Evolutionary conservation across 306 rosid species (phyloP).

Genomic region (Begonia loranthoides): DNA sequence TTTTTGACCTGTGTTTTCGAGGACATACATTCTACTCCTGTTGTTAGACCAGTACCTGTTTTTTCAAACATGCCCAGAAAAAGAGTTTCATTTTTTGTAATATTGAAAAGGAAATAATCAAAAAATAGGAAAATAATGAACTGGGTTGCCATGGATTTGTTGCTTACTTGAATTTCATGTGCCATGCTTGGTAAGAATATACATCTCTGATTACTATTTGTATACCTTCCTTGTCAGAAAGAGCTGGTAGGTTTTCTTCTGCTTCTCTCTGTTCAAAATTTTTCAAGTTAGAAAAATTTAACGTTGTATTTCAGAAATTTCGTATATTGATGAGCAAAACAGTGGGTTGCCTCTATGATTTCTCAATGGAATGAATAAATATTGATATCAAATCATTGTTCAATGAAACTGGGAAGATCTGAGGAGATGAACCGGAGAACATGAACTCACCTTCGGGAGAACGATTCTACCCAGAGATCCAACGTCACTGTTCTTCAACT

Average conservation of each 20-base stretch:
- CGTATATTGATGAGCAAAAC: too few species aligned
- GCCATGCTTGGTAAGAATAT: slow-evolving; percentile 25
- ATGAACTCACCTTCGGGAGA: slow-evolving; percentile 54
- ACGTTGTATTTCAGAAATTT: too few species aligned
- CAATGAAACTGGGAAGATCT: background rate
- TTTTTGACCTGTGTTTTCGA: slow-evolving; percentile 40
- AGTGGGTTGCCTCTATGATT: too few species aligned
- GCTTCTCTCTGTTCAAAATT: slow-evolving; percentile 32
- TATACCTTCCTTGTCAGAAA: slow-evolving; percentile 31
- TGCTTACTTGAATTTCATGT: slow-evolving; percentile 40
- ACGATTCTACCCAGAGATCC: slow-evolving; percentile 39
- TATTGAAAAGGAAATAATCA: background rate
- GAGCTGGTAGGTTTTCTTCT: slow-evolving; percentile 41
- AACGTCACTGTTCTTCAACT: slow-evolving; percentile 43
- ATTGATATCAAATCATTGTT: slow-evolving; percentile 3
- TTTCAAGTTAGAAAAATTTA: background rate
- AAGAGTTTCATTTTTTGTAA: too few species aligned
- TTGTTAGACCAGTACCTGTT: slow-evolving; percentile 54
- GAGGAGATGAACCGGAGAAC: background rate
- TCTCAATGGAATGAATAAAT: background rate
- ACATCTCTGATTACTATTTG: slow-evolving; percentile 30
- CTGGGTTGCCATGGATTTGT: background rate
- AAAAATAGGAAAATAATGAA: background rate
- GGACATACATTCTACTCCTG: slow-evolving; percentile 53
- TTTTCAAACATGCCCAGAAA: slow-evolving; percentile 1